Conservation (phyloP, 2,329 filamentous ascomycete species). For the Fusarium palustre region DNA sequence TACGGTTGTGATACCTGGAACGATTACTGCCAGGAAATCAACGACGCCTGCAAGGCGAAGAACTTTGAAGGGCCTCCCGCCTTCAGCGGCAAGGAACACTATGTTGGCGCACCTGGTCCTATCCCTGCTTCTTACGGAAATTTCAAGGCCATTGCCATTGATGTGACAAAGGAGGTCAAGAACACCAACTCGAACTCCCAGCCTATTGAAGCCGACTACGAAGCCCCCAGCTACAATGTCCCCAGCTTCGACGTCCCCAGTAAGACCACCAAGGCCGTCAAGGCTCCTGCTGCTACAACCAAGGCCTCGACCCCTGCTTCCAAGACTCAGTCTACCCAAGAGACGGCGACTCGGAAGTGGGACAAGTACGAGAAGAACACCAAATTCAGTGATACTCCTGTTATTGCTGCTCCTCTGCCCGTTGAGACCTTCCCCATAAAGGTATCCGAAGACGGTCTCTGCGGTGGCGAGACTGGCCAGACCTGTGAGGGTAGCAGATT, state of each 20-base stretch:
- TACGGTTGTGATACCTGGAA: slow-evolving; percentile 72
- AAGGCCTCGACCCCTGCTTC: slow-evolving; percentile 14
- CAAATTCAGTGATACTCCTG: slow-evolving; percentile 27
- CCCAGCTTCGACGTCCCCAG: background rate
- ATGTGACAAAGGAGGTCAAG: slow-evolving; percentile 25
- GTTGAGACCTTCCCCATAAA: slow-evolving; percentile 40
- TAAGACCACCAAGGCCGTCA: slow-evolving; percentile 9
- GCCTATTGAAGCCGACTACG: slow-evolving; percentile 6
- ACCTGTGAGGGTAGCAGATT: slow-evolving; percentile 57
- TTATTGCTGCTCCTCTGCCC: slow-evolving; percentile 14
- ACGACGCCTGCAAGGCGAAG: slow-evolving; percentile 56
- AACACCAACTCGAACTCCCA: slow-evolving; percentile 25
- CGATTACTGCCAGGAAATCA: slow-evolving; percentile 66
- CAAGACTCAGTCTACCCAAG: slow-evolving; percentile 7
- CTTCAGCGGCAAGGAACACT: slow-evolving; percentile 52
- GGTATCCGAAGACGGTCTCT: slow-evolving; percentile 55
- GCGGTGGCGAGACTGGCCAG: slow-evolving; percentile 54
- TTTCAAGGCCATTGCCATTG: slow-evolving; percentile 38
- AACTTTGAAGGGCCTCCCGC: slow-evolving; percentile 62
- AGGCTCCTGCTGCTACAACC: slow-evolving; percentile 17
- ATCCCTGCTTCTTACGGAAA: slow-evolving; percentile 51
- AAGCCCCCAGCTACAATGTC: slow-evolving; percentile 1
- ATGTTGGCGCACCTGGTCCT: slow-evolving; percentile 48
- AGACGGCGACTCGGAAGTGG: slow-evolving; percentile 24
- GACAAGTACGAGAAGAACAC: slow-evolving; percentile 14